Conservation (phyloP, 129 eudicot species). For the Heracleum sosnowskyi region DNA sequence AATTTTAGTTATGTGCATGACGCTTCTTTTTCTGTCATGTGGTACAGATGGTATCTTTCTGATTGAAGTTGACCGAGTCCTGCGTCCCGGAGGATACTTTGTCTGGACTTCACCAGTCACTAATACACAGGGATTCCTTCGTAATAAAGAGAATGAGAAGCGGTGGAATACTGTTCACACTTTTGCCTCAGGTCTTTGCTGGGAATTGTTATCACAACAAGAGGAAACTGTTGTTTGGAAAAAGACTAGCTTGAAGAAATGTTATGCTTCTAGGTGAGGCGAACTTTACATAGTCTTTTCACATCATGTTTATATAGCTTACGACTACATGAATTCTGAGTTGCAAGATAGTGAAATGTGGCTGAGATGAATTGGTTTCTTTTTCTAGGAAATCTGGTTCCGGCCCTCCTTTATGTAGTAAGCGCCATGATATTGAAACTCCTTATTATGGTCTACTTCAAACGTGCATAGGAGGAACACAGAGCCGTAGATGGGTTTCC, state of each 20-base stretch:
- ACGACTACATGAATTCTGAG: not conserved
- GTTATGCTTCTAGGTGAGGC: conserved; percentile 69
- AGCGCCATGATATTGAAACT: conserved; percentile 72
- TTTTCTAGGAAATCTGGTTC: conserved; percentile 59
- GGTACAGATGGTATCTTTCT: conserved; percentile 70
- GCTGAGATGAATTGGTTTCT: conserved; percentile 12
- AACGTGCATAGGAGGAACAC: conserved; percentile 88
- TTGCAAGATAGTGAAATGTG: not conserved
- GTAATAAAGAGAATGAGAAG: conserved; percentile 62
- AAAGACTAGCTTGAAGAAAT: conserved; percentile 65
- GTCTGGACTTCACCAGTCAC: conserved; percentile 91
- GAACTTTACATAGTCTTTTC: not conserved
- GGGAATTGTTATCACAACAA: conserved; percentile 87
- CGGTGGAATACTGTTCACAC: conserved; percentile 66
- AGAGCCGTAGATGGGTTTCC: conserved; percentile 81
- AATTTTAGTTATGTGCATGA: conserved; percentile 2
- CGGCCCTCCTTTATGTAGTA: conserved; percentile 61
- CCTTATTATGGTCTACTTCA: conserved; percentile 87
- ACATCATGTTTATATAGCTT: not conserved
- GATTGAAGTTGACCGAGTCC: conserved; percentile 77
- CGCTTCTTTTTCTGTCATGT: conserved; percentile 30
- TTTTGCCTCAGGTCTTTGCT: conserved; percentile 61
- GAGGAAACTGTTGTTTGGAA: conserved; percentile 74
- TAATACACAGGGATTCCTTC: conserved; percentile 59
- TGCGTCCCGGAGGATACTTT: conserved; percentile 97